Conservation (phyloP, 2,329 filamentous ascomycete genomes). For the Epichloe sibirici region DNA sequence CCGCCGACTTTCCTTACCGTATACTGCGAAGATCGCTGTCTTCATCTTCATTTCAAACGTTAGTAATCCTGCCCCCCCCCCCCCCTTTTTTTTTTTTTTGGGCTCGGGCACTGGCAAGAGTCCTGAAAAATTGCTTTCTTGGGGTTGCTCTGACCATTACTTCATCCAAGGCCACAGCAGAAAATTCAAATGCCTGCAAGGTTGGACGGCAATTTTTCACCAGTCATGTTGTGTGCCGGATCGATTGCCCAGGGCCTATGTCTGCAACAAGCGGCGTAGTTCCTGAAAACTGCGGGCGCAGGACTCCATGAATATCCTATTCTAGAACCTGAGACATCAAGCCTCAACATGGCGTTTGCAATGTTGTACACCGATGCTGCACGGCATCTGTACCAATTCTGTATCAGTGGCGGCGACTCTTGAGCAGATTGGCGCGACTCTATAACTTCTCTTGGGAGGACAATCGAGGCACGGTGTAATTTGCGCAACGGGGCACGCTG, state of each 20-base stretch:
- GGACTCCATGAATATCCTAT: neutral
- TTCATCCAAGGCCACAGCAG: no score
- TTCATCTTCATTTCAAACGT: no score
- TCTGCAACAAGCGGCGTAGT: neutral
- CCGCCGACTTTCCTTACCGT: no score
- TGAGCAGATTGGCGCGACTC: neutral
- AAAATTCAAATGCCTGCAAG: no score
- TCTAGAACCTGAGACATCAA: neutral
- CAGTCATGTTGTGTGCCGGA: neutral
- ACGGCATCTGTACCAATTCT: constrained; percentile 1
- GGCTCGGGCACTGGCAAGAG: no score
- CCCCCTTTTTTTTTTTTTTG: no score
- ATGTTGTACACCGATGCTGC: constrained; percentile 6
- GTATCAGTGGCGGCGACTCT: neutral
- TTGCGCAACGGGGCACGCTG: neutral
- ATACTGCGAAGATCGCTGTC: no score
- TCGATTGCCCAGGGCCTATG: neutral
- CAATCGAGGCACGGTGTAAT: neutral
- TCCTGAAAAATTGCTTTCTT: no score
- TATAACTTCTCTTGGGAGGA: neutral
- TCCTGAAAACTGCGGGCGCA: neutral
- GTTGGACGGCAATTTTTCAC: no score
- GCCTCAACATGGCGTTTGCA: neutral
- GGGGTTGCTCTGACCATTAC: no score
- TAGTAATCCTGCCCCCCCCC: no score